phyloP scores from a whole-genome alignment of 768 basidiomycete species.

The Leccinum broughii region DNA sequence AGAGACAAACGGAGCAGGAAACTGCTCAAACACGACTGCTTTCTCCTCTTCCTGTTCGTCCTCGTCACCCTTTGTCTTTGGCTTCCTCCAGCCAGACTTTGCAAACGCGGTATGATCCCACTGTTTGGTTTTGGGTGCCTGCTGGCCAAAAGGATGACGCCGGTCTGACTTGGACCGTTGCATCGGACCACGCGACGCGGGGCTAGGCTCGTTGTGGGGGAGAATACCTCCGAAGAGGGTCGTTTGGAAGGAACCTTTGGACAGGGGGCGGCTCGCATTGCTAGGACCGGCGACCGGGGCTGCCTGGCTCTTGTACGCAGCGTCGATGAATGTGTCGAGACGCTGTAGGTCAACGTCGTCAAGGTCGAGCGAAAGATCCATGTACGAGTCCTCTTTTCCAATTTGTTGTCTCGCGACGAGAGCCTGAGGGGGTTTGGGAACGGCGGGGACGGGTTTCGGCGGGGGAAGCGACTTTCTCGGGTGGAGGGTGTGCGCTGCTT shows the following conservation, averaged over 20 bases:
- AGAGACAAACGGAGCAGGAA: slow-evolving; percentile 75
- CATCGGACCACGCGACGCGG: slow-evolving; percentile 35
- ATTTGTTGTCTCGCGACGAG: slow-evolving; percentile 8
- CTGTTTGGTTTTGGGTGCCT: slow-evolving; percentile 66
- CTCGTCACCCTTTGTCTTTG: slow-evolving; percentile 54
- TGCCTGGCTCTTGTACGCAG: slow-evolving; percentile 43
- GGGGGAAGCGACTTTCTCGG: slow-evolving; percentile 5
- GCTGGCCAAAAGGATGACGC: slow-evolving; percentile 49
- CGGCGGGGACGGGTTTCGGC: slow-evolving; percentile 33
- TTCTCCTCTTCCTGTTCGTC: slow-evolving; percentile 58
- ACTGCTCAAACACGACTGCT: slow-evolving; percentile 73
- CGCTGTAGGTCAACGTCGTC: slow-evolving; percentile 54
- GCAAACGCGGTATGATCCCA: slow-evolving; percentile 94
- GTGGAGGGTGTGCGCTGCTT: slow-evolving; percentile 49
- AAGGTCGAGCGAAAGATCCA: slow-evolving; percentile 57
- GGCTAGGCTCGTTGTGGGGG: slow-evolving; percentile 32
- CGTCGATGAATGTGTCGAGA: slow-evolving; percentile 54
- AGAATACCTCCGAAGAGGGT: slow-evolving; percentile 67
- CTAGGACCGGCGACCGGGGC: slow-evolving; percentile 43
- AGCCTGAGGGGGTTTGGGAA: slow-evolving; percentile 14
- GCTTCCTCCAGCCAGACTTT: slow-evolving; percentile 67
- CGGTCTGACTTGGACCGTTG: slow-evolving; percentile 44
- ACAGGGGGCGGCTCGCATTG: slow-evolving; percentile 23
- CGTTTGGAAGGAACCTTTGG: slow-evolving; percentile 53
- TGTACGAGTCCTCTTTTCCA: slow-evolving; percentile 46